These are phyloP conservation scores for Podaxis sp. DNA, from an alignment of 768 basidiomycete genomes.

Conservation along the genomic window DNA sequence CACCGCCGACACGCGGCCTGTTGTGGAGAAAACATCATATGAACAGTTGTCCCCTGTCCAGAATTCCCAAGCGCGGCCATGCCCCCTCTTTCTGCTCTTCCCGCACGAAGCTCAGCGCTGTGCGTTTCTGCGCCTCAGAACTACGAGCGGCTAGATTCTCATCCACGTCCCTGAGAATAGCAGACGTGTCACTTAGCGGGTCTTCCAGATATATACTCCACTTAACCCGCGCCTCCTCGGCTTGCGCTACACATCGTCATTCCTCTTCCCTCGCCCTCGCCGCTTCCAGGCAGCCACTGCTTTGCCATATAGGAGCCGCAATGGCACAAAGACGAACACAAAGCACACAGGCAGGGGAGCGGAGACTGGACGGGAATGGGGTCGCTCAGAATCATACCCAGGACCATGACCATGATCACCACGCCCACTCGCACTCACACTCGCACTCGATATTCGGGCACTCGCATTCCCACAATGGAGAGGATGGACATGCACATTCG, in stretches of 20 bases:
- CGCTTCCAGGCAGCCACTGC: neutral
- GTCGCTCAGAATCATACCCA: slow-evolving; percentile 27
- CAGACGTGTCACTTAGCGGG: slow-evolving; percentile 7
- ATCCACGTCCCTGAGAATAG: slow-evolving; percentile 14
- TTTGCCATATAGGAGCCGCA: neutral
- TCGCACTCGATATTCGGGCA: slow-evolving; percentile 65
- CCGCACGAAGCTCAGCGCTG: neutral
- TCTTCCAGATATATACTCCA: slow-evolving; percentile 2
- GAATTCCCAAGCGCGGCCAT: neutral
- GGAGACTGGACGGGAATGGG: slow-evolving; percentile 19
- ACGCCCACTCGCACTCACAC: slow-evolving; percentile 45
- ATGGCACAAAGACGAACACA: slow-evolving; percentile 19
- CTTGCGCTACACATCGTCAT: neutral
- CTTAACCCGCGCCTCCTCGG: neutral
- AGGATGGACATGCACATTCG: slow-evolving; percentile 52
- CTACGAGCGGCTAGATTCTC: neutral
- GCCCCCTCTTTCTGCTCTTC: neutral
- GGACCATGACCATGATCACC: slow-evolving; percentile 33
- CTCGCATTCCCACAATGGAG: slow-evolving; percentile 58
- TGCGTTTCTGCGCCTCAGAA: neutral
- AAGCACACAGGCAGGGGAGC: slow-evolving; percentile 17
- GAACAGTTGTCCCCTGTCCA: neutral
- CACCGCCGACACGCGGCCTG: neutral
- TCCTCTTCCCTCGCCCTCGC: neutral
- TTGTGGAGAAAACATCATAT: neutral